Evolutionary conservation across 768 basidiomycete species (phyloP).

Genomic region (Lactarius pseudohatsudake): DNA sequence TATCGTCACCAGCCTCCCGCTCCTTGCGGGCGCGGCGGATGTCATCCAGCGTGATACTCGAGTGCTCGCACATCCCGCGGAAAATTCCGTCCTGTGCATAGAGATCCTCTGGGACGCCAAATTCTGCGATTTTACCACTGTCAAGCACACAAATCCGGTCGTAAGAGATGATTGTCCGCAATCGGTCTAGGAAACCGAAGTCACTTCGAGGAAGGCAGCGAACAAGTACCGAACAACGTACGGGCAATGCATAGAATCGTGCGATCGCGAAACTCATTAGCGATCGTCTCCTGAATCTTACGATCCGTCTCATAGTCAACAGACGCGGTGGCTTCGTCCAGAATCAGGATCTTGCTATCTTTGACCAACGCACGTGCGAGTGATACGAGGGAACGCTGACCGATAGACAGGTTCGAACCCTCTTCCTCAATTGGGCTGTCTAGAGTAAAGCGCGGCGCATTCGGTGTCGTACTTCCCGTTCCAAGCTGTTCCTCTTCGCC

Average conservation of each 20-base stretch:
- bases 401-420: conserved; percentile 80
- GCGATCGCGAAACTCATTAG: conserved; percentile 76
- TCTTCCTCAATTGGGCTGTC: conserved; percentile 86
- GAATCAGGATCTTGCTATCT: conserved; percentile 76
- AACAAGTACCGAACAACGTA: conserved; percentile 39
- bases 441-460: conserved; percentile 60
- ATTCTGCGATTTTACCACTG: conserved; percentile 79
- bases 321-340: conserved; percentile 90
- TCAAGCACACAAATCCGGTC: conserved; percentile 89
- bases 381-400: conserved; percentile 79
- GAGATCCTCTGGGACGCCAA: conserved; percentile 72
- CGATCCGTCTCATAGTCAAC: conserved; percentile 89
- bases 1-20: conserved; percentile 18
- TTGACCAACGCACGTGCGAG: conserved; percentile 89
- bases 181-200: conserved; percentile 53
- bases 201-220: neutral
- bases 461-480: conserved; percentile 22
- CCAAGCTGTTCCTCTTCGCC: conserved; percentile 42
- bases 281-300: conserved; percentile 89
- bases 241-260: conserved; percentile 88
- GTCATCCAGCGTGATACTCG: conserved; percentile 71
- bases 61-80: conserved; percentile 82
- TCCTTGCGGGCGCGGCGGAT: conserved; percentile 45
- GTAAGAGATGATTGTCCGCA: conserved; percentile 84
- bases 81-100: conserved; percentile 68